phyloP scores from a whole-genome alignment of 1,284 basidiomycete species.

The Sparassis latifolia region DNA sequence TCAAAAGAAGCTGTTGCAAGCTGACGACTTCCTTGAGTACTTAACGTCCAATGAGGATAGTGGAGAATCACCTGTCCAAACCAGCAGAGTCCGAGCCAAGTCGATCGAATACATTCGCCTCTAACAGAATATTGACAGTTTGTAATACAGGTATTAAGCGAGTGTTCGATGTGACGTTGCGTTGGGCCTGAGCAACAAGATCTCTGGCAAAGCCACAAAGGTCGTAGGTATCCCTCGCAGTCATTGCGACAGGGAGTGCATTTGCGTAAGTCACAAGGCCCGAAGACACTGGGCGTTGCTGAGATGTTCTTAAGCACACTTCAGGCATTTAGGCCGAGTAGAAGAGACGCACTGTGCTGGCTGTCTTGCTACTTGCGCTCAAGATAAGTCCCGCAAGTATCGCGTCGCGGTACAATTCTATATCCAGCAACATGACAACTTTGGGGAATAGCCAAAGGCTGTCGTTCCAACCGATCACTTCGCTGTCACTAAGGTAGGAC shows the following conservation, averaged over 20 bases:
- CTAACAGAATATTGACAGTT: slow-evolving; percentile 66
- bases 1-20: slow-evolving; percentile 36
- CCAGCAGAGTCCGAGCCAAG: slow-evolving; percentile 41
- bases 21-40: slow-evolving; percentile 19
- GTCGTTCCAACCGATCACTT: slow-evolving; percentile 55
- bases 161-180: slow-evolving; percentile 56
- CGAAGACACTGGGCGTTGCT: slow-evolving; percentile 66
- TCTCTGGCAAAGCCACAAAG: slow-evolving; percentile 47
- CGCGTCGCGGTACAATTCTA: slow-evolving; percentile 52
- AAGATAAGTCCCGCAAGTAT: slow-evolving; percentile 71
- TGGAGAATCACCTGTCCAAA: slow-evolving; percentile 38
- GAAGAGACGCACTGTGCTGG: slow-evolving; percentile 61
- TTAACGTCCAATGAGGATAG: slow-evolving; percentile 2
- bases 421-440: slow-evolving; percentile 61
- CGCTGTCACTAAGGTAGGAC: slow-evolving; percentile 22
- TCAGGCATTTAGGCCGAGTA: neutral
- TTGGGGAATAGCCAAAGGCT: slow-evolving; percentile 65
- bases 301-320: slow-evolving; percentile 5
- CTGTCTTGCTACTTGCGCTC: slow-evolving; percentile 75
- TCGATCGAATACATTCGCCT: slow-evolving; percentile 49
- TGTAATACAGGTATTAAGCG: slow-evolving; percentile 76
- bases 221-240: slow-evolving; percentile 31
- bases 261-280: slow-evolving; percentile 56
- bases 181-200: slow-evolving; percentile 45
- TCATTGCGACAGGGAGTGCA: slow-evolving; percentile 37